phyloP scores from a whole-genome alignment of 257 asterid genomes.

The Anisodus acutangulus region DNA sequence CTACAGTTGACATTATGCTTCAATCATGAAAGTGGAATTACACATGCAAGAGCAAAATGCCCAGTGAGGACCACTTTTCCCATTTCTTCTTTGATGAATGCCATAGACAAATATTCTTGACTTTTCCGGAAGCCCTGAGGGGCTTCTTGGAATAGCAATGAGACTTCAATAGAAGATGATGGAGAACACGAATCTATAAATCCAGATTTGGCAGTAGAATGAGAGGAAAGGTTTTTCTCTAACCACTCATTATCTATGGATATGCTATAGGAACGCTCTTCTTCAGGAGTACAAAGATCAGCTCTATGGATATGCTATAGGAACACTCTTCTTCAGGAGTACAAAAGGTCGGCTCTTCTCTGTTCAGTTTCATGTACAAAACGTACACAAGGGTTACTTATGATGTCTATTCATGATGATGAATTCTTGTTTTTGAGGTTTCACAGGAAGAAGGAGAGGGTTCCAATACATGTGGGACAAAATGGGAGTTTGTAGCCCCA shows the following conservation, averaged over 20 bases:
- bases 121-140: conserved; percentile 75
- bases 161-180: conserved; percentile 41
- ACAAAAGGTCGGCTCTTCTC: background rate
- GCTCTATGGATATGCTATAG: conserved; percentile 2
- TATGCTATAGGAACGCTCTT: conserved; percentile 15
- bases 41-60: no score
- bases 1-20: background rate
- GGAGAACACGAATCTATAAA: conserved; percentile 37
- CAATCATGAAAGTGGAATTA: no score
- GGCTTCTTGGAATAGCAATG: conserved; percentile 50
- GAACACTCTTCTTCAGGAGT: conserved; percentile 32
- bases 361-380: background rate
- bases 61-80: background rate
- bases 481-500: background rate
- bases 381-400: background rate
- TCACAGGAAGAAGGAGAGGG: background rate
- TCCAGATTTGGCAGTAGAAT: conserved; percentile 38
- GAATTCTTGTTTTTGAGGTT: background rate
- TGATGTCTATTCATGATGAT: background rate
- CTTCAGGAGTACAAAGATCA: no score
- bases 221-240: conserved; percentile 24
- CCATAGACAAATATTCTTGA: conserved; percentile 62
- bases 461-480: background rate
- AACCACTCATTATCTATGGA: conserved; percentile 32
- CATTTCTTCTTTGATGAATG: conserved; percentile 39